Evolutionary conservation across 2,329 filamentous ascomycete species (phyloP).

Genomic region (Drechslerella stenobrocha): DNA sequence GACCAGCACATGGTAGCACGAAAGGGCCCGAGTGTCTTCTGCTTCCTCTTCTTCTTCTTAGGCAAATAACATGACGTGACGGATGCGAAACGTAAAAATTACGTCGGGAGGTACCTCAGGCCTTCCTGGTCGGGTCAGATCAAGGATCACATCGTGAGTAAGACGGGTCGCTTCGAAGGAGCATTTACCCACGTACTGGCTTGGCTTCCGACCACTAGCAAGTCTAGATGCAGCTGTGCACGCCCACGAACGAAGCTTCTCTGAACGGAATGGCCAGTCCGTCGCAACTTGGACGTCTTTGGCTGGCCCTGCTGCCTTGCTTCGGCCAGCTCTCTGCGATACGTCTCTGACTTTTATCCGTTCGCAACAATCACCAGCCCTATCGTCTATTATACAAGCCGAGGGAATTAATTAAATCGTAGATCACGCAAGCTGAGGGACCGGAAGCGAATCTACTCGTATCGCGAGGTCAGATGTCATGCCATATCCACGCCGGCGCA

Average conservation of each 20-base stretch:
- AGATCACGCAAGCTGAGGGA: too few species aligned
- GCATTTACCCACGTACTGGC: not conserved
- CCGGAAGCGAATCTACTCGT: too few species aligned
- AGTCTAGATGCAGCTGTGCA: not conserved
- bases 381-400: too few species aligned
- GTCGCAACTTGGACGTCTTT: not conserved
- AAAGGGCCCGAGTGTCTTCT: too few species aligned
- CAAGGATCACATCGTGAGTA: conserved; percentile 33
- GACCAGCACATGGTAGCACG: too few species aligned
- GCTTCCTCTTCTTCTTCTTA: too few species aligned
- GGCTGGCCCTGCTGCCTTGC: too few species aligned
- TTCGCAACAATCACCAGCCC: too few species aligned
- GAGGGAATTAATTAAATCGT: not conserved
- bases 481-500: too few species aligned
- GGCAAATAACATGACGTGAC: conserved; percentile 45
- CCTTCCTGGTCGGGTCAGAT: conserved; percentile 11
- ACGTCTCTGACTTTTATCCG: too few species aligned
- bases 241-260: not conserved
- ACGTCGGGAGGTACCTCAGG: conserved; percentile 26
- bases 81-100: conserved; percentile 48
- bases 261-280: not conserved
- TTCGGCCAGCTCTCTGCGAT: not conserved
- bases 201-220: not conserved
- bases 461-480: too few species aligned
- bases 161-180: conserved; percentile 12